These are phyloP conservation scores for Cryptosporidium viatorum DNA, from an alignment of 169 alveolate species.

Conservation along the genomic window DNA sequence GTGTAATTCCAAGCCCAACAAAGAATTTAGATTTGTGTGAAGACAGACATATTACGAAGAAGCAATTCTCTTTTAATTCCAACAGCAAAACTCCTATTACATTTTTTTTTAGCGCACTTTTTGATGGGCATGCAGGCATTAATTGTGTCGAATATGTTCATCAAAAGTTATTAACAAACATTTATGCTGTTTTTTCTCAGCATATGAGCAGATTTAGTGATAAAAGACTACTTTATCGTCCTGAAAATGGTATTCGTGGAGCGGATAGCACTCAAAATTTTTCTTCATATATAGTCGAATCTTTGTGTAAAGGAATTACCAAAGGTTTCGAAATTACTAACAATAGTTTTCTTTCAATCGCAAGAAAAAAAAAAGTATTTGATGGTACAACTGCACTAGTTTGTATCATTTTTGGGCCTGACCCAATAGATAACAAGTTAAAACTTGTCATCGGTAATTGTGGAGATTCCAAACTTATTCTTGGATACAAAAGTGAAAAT, in stretches of 20 bases:
- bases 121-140: conserved; percentile 72
- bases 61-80: conserved; percentile 1
- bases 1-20: conserved; percentile 38
- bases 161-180: conserved; percentile 12
- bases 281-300: not conserved
- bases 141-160: conserved; percentile 67
- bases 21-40: conserved; percentile 49
- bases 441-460: conserved; percentile 59
- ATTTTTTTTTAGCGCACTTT: conserved; percentile 20
- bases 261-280: not conserved
- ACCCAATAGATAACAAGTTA: conserved; percentile 42
- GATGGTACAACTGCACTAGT: conserved; percentile 72
- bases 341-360: conserved; percentile 64
- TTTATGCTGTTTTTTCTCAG: conserved; percentile 50
- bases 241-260: not conserved
- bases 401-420: conserved; percentile 66
- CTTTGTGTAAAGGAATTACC: conserved; percentile 57
- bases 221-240: not conserved
- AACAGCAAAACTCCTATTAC: not conserved
- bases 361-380: conserved; percentile 36
- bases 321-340: conserved; percentile 65
- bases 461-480: conserved; percentile 63
- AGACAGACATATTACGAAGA: conserved; percentile 58
- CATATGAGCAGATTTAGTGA: conserved; percentile 9
- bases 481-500: conserved; percentile 33